A percentile compares a stretch with the other conserved stretches of the same genome.
Conservation (phyloP, 129 eudicot species). For the Tagetes patula region DNA sequence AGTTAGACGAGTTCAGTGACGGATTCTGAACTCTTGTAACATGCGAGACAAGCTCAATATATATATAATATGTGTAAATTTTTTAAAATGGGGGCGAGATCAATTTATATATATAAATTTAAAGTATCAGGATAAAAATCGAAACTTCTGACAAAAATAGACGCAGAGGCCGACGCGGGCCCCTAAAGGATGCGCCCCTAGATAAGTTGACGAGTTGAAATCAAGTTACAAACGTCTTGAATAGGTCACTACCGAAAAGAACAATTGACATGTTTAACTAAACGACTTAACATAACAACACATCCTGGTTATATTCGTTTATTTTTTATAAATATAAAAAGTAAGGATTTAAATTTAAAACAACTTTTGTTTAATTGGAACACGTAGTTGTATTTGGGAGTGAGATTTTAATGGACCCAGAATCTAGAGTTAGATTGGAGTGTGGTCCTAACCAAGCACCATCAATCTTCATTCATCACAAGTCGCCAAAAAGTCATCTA, state of each 20-base stretch:
- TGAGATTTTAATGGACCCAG: conserved; percentile 38
- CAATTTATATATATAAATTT: too few species aligned
- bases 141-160: too few species aligned
- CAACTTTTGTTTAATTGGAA: neutral
- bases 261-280: neutral
- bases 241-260: neutral
- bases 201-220: neutral
- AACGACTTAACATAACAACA: neutral
- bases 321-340: neutral
- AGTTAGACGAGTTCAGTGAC: too few species aligned
- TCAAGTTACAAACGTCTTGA: neutral
- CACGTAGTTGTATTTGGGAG: conserved; percentile 17
- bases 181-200: too few species aligned
- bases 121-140: too few species aligned
- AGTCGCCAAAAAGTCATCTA: conserved; percentile 31
- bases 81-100: too few species aligned
- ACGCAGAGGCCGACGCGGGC: too few species aligned
- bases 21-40: too few species aligned
- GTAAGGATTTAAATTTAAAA: neutral
- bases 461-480: conserved; percentile 30
- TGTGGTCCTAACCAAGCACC: conserved; percentile 39
- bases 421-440: conserved; percentile 38
- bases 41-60: too few species aligned
- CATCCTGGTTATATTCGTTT: too few species aligned
- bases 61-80: too few species aligned